Evolutionary conservation across 2,329 filamentous ascomycete species (phyloP).

Genomic region (Penicillium sp.): DNA sequence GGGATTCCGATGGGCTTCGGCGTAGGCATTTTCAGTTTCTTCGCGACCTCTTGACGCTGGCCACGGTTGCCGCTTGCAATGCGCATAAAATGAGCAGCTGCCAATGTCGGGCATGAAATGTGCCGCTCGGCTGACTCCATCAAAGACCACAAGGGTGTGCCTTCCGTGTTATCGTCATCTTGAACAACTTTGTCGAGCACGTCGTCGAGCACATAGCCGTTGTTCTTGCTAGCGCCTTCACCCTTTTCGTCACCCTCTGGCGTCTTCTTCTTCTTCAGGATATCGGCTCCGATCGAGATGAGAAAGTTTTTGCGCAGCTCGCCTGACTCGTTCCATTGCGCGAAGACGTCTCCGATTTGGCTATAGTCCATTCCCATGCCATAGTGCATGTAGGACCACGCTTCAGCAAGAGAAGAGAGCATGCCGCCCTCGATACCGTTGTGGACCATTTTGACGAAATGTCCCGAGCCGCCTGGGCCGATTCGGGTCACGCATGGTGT

Average conservation of each 20-base stretch:
- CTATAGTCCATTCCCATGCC: conserved; percentile 59
- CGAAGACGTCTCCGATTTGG: conserved; percentile 60
- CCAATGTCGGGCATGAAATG: conserved; percentile 63
- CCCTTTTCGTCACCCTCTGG: conserved; percentile 33
- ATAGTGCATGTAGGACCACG: conserved; percentile 62
- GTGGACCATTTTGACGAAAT: conserved; percentile 75
- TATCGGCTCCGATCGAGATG: conserved; percentile 61
- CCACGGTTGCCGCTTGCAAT: conserved; percentile 62
- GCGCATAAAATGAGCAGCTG: conserved; percentile 61
- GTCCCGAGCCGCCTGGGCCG: conserved; percentile 63
- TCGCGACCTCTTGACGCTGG: conserved; percentile 53
- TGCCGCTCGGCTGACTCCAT: conserved; percentile 62
- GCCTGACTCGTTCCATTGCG: conserved; percentile 59
- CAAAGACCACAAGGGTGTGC: conserved; percentile 66
- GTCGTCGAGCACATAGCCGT: conserved; percentile 56
- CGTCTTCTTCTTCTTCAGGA: conserved; percentile 55
- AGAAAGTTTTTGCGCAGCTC: conserved; percentile 62
- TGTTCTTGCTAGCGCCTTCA: conserved; percentile 33
- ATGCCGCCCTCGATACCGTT: conserved; percentile 73
- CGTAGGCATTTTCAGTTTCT: conserved; percentile 47
- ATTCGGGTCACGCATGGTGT: conserved; percentile 60
- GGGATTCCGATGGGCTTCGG: conserved; percentile 32
- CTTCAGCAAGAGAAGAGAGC: conserved; percentile 63
- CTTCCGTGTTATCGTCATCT: conserved; percentile 64
- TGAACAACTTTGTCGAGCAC: conserved; percentile 71